Base-by-base conservation (phyloP, 345 rosid genomes). In the Corchorus olitorius region DNA sequence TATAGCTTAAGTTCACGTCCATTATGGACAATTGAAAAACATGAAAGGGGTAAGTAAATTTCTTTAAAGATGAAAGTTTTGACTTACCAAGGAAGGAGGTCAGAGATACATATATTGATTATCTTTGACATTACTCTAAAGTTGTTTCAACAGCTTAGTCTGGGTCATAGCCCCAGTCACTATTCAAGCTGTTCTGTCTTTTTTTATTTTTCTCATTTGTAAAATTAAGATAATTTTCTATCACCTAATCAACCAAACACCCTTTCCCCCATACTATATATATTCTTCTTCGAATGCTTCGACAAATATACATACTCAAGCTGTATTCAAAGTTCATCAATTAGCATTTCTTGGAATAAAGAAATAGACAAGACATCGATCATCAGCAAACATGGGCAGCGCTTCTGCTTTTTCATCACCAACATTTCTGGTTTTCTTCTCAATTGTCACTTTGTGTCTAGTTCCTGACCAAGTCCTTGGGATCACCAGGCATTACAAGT, bases 61-160 rank as follows among this genome's bases (percentile, higher is more conserved):
- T 41, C 5, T 41, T 56, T 58, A 20, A 15, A 43, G 10, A 45
- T 49, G 37, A 19, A 82, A 62, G 50, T 50, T 77, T 85, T 79
- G 83, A 79, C 78, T 81, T 85, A 81, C 76, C 81, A 74, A 68
- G 77, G 66, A 83, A 84, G 86, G 79, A 61, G 83, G 86, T 87
- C 89, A 81, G 81, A 78, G 79, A 69, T 27, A 27, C 1, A 27
- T 1, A 0, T 70, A 77, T 80, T 81, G 85, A 88, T 87, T 89
- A 84, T 82, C 98, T 93, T 93, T 83, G 87, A 89, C 86, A 89
- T 64, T 86, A 92, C 98, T 89, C 96, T 80, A 81, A 80, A 83
- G 88, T 86, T 76, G 92, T 88, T 92, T 92, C 84, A 88, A 88
- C 95, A 83, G 81, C 93, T 82, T 71, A 78, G 66, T 75, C 61